phyloP scores from a whole-genome alignment of 2,329 filamentous ascomycete species.

The Fusarium sp. region DNA sequence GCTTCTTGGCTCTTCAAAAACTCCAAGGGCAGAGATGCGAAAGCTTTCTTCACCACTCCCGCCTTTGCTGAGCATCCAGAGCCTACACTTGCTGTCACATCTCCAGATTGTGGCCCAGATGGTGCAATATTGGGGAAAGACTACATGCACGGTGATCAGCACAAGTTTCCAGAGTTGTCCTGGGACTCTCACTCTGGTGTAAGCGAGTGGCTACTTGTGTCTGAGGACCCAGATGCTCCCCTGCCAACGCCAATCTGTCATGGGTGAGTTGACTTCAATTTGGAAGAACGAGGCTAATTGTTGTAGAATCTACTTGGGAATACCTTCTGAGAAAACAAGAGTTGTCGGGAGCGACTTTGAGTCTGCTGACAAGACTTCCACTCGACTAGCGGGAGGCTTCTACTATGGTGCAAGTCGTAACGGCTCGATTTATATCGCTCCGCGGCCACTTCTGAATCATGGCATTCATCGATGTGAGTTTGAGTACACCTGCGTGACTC shows the following conservation, averaged over 20 bases:
- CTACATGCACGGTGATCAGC: constrained; percentile 52
- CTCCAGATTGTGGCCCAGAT: constrained; percentile 52
- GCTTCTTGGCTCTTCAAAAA: constrained; percentile 53
- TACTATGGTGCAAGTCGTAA: constrained; percentile 55
- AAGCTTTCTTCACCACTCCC: constrained; percentile 49
- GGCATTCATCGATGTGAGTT: constrained; percentile 60
- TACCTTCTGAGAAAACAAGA: constrained; percentile 28
- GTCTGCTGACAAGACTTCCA: constrained; percentile 40
- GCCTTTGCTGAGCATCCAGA: constrained; percentile 48
- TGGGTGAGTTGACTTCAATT: constrained; percentile 46
- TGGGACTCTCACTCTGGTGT: constrained; percentile 52
- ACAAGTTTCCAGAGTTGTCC: constrained; percentile 51
- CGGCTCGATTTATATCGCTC: constrained; percentile 55
- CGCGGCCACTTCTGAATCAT: constrained; percentile 59
- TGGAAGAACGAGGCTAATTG: neutral
- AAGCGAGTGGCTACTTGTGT: constrained; percentile 57
- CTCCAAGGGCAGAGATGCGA: constrained; percentile 50
- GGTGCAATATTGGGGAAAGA: constrained; percentile 48
- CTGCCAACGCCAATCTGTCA: constrained; percentile 56
- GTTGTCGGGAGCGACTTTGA: constrained; percentile 49
- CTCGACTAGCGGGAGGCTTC: constrained; percentile 55
- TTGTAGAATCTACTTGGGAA: constrained; percentile 39
- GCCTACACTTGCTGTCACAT: constrained; percentile 51
- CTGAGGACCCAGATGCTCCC: constrained; percentile 59
- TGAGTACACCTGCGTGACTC: constrained; percentile 28